phyloP scores from a whole-genome alignment of 805 yeast genomes.

The Candida insectalens region DNA sequence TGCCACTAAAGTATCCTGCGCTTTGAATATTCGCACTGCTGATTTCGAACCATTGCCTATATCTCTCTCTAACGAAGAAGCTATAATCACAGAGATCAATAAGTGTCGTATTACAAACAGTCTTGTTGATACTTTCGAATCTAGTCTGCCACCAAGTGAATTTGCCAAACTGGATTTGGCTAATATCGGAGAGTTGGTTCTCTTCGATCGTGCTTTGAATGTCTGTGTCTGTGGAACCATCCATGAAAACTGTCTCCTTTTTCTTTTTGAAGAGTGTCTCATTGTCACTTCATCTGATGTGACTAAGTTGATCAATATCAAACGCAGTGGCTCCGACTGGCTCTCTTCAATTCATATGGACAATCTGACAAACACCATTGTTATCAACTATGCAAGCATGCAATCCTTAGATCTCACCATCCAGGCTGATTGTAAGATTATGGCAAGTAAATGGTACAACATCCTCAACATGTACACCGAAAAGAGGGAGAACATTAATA shows the following conservation, averaged over 20 bases:
- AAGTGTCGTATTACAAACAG: constrained; percentile 16
- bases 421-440: constrained; percentile 11
- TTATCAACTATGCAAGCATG: constrained; percentile 16
- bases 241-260: constrained; percentile 4
- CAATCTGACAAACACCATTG: constrained; percentile 7
- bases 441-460: constrained; percentile 20
- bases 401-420: constrained; percentile 16
- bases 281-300: constrained; percentile 10
- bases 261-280: constrained; percentile 16
- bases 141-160: constrained; percentile 3
- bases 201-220: constrained; percentile 18
- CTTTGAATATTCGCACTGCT: constrained; percentile 14
- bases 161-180: constrained; percentile 11
- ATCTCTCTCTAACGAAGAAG: constrained; percentile 10
- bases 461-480: constrained; percentile 13
- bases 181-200: constrained; percentile 14
- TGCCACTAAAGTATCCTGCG: constrained; percentile 14
- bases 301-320: constrained; percentile 8
- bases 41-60: constrained; percentile 18
- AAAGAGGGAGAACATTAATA: constrained; percentile 1
- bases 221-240: constrained; percentile 1
- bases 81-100: constrained; percentile 8
- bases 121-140: constrained; percentile 12
- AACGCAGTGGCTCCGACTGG: constrained; percentile 7
- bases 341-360: constrained; percentile 17